Base-by-base conservation (phyloP, 169 alveolate genomes). In the Plasmodium knowlesi region DNA sequence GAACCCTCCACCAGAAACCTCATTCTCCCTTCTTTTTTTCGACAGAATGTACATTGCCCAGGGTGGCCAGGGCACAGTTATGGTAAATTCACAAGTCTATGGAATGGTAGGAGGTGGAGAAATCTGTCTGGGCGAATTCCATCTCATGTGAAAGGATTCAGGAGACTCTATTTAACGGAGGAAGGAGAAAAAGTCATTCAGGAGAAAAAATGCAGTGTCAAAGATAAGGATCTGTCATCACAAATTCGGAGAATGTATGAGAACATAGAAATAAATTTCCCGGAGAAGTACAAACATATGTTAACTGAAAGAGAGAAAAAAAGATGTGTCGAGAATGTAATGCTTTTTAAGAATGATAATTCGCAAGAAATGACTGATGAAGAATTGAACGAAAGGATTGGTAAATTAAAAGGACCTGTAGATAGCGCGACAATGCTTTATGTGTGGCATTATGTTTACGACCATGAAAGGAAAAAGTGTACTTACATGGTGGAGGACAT, bases 331-430 rank as follows among this genome's bases (percentile, higher is more conserved):
- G 41, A 79, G 8, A 79, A 79, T 79, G 50, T 37, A 5, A 25
- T 39, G 70, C 84, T 79, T 79, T 79, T 79, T 41, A 39, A 3
- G 9, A 22, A 32, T n/a, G 2, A 79, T 1, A 5, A 22, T 19
- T 37, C 70, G 5, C 46, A 14, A 16, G 39, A 37, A 0, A 39
- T 43, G 57, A 79, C 84, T 41, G 84, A 79, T 37, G 70, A 79
- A n/a, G 84, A 79, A 43, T 79, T 79, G 28, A 43, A 2, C 70
- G 70, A 32, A 5, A 79, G 10, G 54, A 79, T 79, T 19, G 39
- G 12, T n/a, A 41, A 79, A n/a, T 79, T 79, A 41, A 79, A 79
- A 41, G 84, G 84, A 14, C 84, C 84, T 37, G 72, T 79, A 41
- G 72, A 79, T 41, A 19, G 73, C n/a, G 14, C 0, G 12, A 79